Conservation (phyloP, 163 green algal species). For the Prototheca cutis region DNA sequence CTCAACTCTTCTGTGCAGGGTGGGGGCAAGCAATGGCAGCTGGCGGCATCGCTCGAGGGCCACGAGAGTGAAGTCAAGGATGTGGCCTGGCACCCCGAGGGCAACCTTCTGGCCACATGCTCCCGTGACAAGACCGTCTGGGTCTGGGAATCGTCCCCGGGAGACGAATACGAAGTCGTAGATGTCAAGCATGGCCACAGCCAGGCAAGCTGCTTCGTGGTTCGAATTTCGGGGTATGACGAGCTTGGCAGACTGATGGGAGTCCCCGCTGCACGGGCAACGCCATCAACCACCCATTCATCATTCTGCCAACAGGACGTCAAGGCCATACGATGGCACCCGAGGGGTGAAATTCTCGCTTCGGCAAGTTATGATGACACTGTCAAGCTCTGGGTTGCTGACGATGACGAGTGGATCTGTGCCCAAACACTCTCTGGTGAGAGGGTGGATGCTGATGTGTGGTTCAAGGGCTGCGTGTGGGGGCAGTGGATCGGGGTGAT, state of each 20-base stretch:
- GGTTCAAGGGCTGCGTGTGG: too few species aligned
- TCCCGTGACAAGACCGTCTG: conserved; percentile 88
- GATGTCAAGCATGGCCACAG: conserved; percentile 83
- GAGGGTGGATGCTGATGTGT: too few species aligned
- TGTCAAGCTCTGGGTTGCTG: conserved; percentile 77
- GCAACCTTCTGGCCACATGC: conserved; percentile 84
- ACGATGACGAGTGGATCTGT: conserved; percentile 75
- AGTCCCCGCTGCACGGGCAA: too few species aligned
- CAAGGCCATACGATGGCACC: conserved; percentile 89
- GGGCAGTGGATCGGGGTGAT: too few species aligned
- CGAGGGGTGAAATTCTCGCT: conserved; percentile 70
- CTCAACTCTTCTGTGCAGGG: too few species aligned
- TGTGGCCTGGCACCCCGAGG: conserved; percentile 70
- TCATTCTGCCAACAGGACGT: conserved; percentile 80
- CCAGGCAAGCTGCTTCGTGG: conserved; percentile 28
- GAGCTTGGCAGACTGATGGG: too few species aligned
- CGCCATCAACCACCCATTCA: too few species aligned
- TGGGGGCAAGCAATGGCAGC: too few species aligned
- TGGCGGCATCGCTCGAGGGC: conserved; percentile 67
- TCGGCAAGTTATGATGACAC: conserved; percentile 84
- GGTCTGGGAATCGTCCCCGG: conserved; percentile 74
- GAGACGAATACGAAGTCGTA: conserved; percentile 86
- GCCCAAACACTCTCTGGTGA: conserved; percentile 61
- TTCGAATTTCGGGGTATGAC: background rate
- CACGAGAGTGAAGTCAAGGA: conserved; percentile 96